phyloP scores from a whole-genome alignment of 352 stramenopile species.

The Phytopythium aichiense region DNA sequence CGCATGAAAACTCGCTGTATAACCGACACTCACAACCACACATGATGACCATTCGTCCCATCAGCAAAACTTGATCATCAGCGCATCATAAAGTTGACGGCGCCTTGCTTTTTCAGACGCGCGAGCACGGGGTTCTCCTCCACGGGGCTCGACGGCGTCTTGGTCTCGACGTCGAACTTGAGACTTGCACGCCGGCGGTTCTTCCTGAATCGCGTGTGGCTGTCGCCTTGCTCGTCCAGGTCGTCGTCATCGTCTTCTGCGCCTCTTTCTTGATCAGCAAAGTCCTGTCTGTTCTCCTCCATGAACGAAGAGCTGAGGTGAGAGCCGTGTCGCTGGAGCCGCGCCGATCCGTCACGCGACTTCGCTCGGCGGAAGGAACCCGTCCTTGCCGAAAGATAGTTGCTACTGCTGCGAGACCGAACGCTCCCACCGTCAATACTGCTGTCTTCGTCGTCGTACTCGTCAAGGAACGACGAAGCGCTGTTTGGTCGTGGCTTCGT shows the following conservation, averaged over 20 bases:
- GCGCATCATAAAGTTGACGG: slow-evolving; percentile 80
- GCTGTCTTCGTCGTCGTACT: slow-evolving; percentile 33
- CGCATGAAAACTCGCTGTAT: background rate
- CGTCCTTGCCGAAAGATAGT: background rate
- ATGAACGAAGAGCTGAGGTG: slow-evolving; percentile 25
- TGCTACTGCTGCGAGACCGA: slow-evolving; percentile 12
- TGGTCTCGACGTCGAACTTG: slow-evolving; percentile 46
- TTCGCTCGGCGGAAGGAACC: slow-evolving; percentile 6
- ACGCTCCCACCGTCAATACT: slow-evolving; percentile 16
- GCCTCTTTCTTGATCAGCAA: slow-evolving; percentile 15
- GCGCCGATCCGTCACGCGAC: slow-evolving; percentile 8
- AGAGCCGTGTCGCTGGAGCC: slow-evolving; percentile 5
- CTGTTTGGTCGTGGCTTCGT: slow-evolving; percentile 20
- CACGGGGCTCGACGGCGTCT: slow-evolving; percentile 20
- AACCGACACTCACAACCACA: background rate
- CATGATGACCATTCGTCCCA: background rate
- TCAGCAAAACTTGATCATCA: background rate
- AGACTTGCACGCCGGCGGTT: slow-evolving; percentile 38
- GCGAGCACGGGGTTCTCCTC: slow-evolving; percentile 72
- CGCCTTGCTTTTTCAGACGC: slow-evolving; percentile 74
- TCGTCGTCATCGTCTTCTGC: slow-evolving; percentile 8
- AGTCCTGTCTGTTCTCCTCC: slow-evolving; percentile 19
- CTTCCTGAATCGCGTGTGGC: slow-evolving; percentile 25
- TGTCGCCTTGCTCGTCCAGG: slow-evolving; percentile 19
- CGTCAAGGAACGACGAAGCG: slow-evolving; percentile 22